A percentile compares a stretch with the other conserved stretches of the same genome.
Evolutionary conservation across 345 rosid species (phyloP).

Genomic region (Limnanthes douglasii): DNA sequence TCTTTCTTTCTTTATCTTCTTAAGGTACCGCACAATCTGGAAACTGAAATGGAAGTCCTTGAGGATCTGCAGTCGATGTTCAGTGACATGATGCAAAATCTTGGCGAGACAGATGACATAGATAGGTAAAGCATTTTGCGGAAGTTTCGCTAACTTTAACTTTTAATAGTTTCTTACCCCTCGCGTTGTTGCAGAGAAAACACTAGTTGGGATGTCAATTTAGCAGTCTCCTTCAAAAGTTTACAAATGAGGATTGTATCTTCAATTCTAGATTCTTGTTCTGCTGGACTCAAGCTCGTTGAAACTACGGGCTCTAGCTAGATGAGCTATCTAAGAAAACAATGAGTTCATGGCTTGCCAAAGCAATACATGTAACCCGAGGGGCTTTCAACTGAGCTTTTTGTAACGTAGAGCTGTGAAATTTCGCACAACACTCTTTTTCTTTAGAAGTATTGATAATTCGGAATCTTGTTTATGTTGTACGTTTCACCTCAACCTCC

Average conservation of each 20-base stretch:
- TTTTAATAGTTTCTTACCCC: background rate
- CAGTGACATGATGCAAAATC: conserved; percentile 46
- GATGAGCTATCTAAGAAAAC: too few relatives aligned
- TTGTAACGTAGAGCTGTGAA: too few relatives aligned
- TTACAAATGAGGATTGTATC: conserved; percentile 51
- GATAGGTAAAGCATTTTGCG: conserved; percentile 21
- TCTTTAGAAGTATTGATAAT: too few relatives aligned
- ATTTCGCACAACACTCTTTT: too few relatives aligned
- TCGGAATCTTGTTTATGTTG: too few relatives aligned
- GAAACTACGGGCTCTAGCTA: too few relatives aligned
- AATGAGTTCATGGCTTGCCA: too few relatives aligned
- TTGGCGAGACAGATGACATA: conserved; percentile 27
- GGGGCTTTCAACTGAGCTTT: too few relatives aligned
- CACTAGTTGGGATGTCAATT: conserved; percentile 43
- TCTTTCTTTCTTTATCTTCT: conserved; percentile 2
- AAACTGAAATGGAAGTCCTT: conserved; percentile 47
- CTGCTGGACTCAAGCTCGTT: conserved; percentile 37
- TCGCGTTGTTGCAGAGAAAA: conserved; percentile 27
- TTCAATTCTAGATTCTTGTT: conserved; percentile 58
- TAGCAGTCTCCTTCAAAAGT: conserved; percentile 41
- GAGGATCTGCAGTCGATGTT: conserved; percentile 43
- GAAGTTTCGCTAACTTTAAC: background rate
- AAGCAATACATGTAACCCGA: too few relatives aligned
- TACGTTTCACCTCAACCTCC: too few relatives aligned
- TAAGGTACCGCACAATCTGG: conserved; percentile 37